A percentile compares a stretch with the other conserved stretches of the same genome.
phyloP scores from a whole-genome alignment of 768 basidiomycete species.

The Phallus indusiatus region DNA sequence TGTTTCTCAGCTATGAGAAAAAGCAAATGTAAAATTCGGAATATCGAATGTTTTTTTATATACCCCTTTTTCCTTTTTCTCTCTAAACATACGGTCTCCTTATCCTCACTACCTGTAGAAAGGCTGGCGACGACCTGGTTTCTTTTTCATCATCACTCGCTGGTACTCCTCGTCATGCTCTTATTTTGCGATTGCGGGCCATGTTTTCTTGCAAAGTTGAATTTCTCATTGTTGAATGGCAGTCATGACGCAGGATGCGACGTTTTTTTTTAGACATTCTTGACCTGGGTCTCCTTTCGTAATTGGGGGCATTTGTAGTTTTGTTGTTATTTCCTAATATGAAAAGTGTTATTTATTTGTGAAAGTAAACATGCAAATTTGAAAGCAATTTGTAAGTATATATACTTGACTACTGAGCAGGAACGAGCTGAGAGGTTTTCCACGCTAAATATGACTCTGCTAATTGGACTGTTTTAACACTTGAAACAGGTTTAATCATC shows the following conservation, averaged over 20 bases:
- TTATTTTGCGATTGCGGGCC: not conserved
- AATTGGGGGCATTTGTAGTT: not conserved
- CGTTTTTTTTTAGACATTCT: not conserved
- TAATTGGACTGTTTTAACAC: not conserved
- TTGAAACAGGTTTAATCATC: constrained; percentile 6
- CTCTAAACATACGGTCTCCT: not conserved
- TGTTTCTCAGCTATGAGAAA: not conserved
- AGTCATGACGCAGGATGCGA: not conserved
- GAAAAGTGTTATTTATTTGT: not conserved
- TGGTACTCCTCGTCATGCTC: not conserved
- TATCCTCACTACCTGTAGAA: not conserved
- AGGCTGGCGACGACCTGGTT: not conserved
- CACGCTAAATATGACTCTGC: not conserved
- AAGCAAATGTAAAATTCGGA: not conserved
- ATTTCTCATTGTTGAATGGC: not conserved
- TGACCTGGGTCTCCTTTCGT: not conserved
- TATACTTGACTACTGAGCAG: not conserved
- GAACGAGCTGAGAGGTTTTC: not conserved
- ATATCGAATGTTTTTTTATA: not conserved
- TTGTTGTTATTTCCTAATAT: not conserved
- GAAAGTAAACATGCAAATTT: too few relatives aligned
- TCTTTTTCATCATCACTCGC: not conserved
- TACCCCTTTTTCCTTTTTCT: not conserved
- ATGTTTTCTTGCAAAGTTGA: not conserved
- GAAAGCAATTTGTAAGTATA: not conserved